Percentiles rank a stretch among this genome's conserved stretches.
Conservation (phyloP, 176 grass and related monocot species). For the Cocos nucifera region DNA sequence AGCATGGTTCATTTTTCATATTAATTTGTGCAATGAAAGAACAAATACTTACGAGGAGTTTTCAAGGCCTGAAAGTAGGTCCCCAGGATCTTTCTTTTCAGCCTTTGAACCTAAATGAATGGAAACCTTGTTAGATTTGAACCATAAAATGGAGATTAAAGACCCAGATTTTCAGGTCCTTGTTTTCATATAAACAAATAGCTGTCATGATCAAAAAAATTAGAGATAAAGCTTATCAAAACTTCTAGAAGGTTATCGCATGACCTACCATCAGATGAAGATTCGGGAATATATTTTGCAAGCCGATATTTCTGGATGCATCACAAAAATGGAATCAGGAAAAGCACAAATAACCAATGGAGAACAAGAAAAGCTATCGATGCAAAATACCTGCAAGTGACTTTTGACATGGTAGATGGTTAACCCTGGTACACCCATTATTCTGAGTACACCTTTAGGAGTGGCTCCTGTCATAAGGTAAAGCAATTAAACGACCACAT, state of each 20-base stretch:
- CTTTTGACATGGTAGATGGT: conserved; percentile 49
- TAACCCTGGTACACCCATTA: conserved; percentile 30
- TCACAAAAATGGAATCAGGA: conserved; percentile 7
- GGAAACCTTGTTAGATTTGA: not conserved
- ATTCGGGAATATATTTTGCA: conserved; percentile 33
- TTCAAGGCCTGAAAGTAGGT: conserved; percentile 34
- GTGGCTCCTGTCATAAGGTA: conserved; percentile 30
- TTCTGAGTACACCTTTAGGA: conserved; percentile 37
- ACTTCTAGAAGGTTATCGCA: too few relatives aligned
- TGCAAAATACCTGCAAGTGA: conserved; percentile 26
- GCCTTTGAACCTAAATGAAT: conserved; percentile 29
- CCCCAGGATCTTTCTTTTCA: conserved; percentile 42
- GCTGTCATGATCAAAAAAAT: too few relatives aligned
- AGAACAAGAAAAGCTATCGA: conserved; percentile 1
- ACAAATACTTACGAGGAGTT: conserved; percentile 39
- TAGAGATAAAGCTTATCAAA: too few relatives aligned
- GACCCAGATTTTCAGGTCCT: too few relatives aligned
- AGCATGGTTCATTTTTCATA: too few relatives aligned
- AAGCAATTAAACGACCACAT: not conserved
- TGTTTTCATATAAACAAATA: too few relatives aligned
- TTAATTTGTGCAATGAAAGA: not conserved
- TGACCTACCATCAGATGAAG: conserved; percentile 29
- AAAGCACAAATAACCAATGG: not conserved
- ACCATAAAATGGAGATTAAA: not conserved
- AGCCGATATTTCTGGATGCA: conserved; percentile 41